Evolutionary conservation across 345 rosid species (phyloP), one percentile per base, ranked within the genome.

Genomic region (Eucalyptus camaldulensis): DNA sequence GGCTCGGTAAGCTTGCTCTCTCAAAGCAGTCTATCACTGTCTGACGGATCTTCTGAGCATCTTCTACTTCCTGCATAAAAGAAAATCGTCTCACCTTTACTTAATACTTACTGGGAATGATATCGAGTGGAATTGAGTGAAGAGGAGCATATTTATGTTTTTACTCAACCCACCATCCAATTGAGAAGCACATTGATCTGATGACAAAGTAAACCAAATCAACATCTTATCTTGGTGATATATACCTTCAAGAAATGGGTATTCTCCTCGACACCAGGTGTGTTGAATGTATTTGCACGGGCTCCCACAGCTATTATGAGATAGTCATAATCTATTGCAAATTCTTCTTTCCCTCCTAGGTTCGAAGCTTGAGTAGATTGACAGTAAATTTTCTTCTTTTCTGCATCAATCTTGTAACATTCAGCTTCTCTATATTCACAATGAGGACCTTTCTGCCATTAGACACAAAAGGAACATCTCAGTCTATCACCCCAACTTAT

Each of bases 261-360:
- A 90, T 95, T 87, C 86, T 97, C 96, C 87, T 91, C 93, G 33
- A 96, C 99, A 85, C 99, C 97, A 47, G 98, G 97, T 12, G 97
- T 96, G 91, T 94, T 95, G 91, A 97, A 96, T 49, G 99, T 97
- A 89, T 95, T 97, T 15, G 95, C 89, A 76, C 91, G 92, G 76
- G 97, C 99, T 88, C 97, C 99, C 80, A 95, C 93, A 31, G 96
- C 95, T 24, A 97, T 86, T 22, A 97, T 89, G 54, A 97, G 90
- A 69, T 94, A 91, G 89, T 96, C 98, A 89, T 95, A 97, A 80
- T 97, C 99, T 90, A 96, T 58, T 54, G 92, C 83, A 89, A 97
- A 96, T 89, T 97, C 98, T 24, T 92, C 93, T 25, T 65, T 90
- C 22, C 91, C 93, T 44, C 92, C 95, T 47, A 91, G 85, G 53